Base-by-base conservation (phyloP, 495 filamentous ascomycete genomes). In the Evernia prunastri region DNA sequence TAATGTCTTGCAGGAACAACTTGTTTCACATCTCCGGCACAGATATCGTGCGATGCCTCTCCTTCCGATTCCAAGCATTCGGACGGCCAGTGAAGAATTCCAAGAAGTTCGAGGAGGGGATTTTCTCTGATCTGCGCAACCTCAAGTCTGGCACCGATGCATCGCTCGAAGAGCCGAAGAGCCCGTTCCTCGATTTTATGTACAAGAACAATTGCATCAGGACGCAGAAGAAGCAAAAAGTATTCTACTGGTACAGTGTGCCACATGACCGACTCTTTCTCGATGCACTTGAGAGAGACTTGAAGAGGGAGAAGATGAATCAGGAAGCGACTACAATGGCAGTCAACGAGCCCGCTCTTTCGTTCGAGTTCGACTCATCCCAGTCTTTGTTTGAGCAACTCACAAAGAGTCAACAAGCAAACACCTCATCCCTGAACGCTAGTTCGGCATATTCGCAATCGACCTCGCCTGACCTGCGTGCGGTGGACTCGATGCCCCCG, bases 121-220 rank as follows among this genome's bases (percentile, higher is more conserved):
- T 98, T 76, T 98, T 98, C 79, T 98, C 94, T 40, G 94, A 98
- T 73, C 80, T 98, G 75, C 90, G 94, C 74, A 98, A 98, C 72
- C 82, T 98, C 65, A 98, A 98, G 77, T 92, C 94, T 62, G 94
- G 94, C 59, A 97, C 92, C 71, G 94, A 98, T 82, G 94, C 94
- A n/a, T 96, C 93, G 31, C 87, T 98, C 43, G 94, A 98, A 78
- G 94, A 98, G 76, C 94, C 94, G 42, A 98, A 98, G 82, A 97
- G 93, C 79, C 85, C 90, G 3, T 98, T 98, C 78, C 84, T 98
- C 58, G 94, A 98, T 74, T 98, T 97, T 77, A 82, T 98, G 58
- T 98, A 97, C 82, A 98, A 98, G 84, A 97, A 98, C 82, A 98
- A 98, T 77, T 98, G 94, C 83, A 98, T 98, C 70, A 85, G 94